phyloP scores from a whole-genome alignment of 2,329 filamentous ascomycete species.

The Diaporthe caulivora region DNA sequence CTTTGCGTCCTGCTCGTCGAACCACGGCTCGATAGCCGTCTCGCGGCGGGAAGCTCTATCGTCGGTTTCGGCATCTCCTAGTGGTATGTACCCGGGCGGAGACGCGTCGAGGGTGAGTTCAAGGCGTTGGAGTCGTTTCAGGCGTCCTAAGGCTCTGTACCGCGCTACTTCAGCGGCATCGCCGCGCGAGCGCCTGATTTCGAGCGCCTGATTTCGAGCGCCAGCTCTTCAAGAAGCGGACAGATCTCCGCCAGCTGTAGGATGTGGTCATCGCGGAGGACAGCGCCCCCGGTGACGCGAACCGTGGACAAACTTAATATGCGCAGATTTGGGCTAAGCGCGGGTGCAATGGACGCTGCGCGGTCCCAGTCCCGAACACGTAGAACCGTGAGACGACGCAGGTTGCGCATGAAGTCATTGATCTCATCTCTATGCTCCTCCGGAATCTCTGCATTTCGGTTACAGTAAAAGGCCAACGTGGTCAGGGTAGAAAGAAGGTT shows the following conservation, averaged over 20 bases:
- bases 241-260: slow-evolving; percentile 32
- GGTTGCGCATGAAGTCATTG: background rate
- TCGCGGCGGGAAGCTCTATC: background rate
- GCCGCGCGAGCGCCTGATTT: slow-evolving; percentile 29
- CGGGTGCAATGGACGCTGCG: slow-evolving; percentile 14
- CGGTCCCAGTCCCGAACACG: slow-evolving; percentile 15
- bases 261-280: slow-evolving; percentile 27
- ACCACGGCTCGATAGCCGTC: slow-evolving; percentile 33
- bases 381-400: background rate
- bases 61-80: background rate
- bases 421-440: background rate
- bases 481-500: slow-evolving; percentile 5
- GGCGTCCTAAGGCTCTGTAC: slow-evolving; percentile 34
- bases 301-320: background rate
- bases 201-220: slow-evolving; percentile 13
- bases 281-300: background rate
- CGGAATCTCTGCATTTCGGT: background rate
- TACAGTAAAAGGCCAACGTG: background rate
- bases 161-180: slow-evolving; percentile 29
- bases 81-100: background rate
- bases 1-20: slow-evolving; percentile 17
- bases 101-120: slow-evolving; percentile 24
- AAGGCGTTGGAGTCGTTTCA: slow-evolving; percentile 26
- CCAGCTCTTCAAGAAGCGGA: slow-evolving; percentile 29
- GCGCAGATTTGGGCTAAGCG: background rate